Percentiles rank a stretch among this genome's conserved stretches.
phyloP scores from a whole-genome alignment of 2,329 filamentous ascomycete genomes.

The Rhynchosporium graminicola region DNA sequence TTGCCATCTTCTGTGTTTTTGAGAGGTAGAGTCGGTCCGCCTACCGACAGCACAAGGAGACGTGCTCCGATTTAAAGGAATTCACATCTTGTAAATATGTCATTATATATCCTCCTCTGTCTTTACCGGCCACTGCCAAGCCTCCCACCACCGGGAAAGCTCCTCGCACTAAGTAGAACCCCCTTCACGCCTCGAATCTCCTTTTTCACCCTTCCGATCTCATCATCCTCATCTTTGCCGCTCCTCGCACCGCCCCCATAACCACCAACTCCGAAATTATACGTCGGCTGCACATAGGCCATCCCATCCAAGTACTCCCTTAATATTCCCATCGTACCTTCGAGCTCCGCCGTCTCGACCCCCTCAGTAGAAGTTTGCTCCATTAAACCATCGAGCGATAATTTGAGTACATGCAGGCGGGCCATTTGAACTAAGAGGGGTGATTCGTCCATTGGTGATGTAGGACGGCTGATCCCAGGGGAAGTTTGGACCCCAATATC shows the following conservation, averaged over 20 bases:
- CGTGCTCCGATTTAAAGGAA: too few relatives aligned
- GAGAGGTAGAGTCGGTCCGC: too few relatives aligned
- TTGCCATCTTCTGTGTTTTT: too few relatives aligned
- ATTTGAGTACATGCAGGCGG: conserved; percentile 49
- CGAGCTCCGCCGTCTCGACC: conserved; percentile 30
- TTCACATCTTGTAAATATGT: conserved; percentile 39
- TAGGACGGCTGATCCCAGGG: conserved; percentile 47
- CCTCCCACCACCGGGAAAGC: conserved; percentile 56
- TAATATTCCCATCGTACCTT: conserved; percentile 49
- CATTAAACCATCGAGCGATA: conserved; percentile 53
- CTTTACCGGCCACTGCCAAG: conserved; percentile 11
- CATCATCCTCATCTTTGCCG: conserved; percentile 61
- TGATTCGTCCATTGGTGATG: conserved; percentile 21
- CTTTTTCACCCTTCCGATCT: conserved; percentile 70
- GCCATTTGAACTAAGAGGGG: conserved; percentile 41
- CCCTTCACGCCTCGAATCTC: conserved; percentile 81
- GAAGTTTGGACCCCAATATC: conserved; percentile 80
- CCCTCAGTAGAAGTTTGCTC: conserved; percentile 42
- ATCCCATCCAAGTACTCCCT: conserved; percentile 66
- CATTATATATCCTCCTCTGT: neutral
- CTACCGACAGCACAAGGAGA: too few relatives aligned
- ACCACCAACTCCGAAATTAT: conserved; percentile 35
- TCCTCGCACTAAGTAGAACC: conserved; percentile 71
- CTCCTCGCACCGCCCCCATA: conserved; percentile 25
- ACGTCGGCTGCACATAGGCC: conserved; percentile 47